Percentiles rank a stretch among this genome's conserved stretches.
These are phyloP conservation scores for Chamaecyparis obtusa DNA, from an alignment of 75 land plant species.

Conservation along the genomic window DNA sequence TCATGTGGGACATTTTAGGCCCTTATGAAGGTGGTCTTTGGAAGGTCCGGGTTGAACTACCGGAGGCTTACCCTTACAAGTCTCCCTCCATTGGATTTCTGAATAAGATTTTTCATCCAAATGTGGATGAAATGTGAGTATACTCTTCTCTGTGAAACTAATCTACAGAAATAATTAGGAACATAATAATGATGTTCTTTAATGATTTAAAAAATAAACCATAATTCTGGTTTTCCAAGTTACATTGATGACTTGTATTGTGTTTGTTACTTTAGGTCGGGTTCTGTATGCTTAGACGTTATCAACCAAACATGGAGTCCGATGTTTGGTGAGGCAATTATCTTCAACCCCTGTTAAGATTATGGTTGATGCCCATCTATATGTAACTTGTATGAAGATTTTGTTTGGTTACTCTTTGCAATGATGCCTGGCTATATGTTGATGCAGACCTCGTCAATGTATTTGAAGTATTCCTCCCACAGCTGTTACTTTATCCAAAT, in stretches of 20 bases:
- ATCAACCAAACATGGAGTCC: slow-evolving; percentile 90
- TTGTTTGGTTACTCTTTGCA: neutral
- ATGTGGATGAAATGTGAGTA: slow-evolving; percentile 86
- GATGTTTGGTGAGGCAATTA: slow-evolving; percentile 59
- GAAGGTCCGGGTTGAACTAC: slow-evolving; percentile 90
- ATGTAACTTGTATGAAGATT: neutral
- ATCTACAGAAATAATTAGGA: neutral
- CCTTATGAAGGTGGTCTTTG: slow-evolving; percentile 89
- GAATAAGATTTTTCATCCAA: slow-evolving; percentile 92
- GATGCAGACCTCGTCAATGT: slow-evolving; percentile 79
- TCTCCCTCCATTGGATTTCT: slow-evolving; percentile 94
- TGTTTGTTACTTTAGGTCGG: slow-evolving; percentile 49
- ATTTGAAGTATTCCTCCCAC: slow-evolving; percentile 90
- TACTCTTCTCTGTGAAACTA: neutral
- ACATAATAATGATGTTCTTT: neutral
- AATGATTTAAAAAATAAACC: neutral
- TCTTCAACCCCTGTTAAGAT: neutral
- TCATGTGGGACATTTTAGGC: slow-evolving; percentile 42
- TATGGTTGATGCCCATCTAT: slow-evolving; percentile 1
- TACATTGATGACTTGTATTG: neutral
- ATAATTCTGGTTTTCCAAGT: slow-evolving; percentile 11
- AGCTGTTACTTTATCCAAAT: slow-evolving; percentile 84
- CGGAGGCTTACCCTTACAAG: slow-evolving; percentile 95
- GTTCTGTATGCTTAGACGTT: slow-evolving; percentile 79
- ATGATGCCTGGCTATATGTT: neutral